Conservation (phyloP, 2,329 filamentous ascomycete species). For the Aureobasidium sp. region DNA sequence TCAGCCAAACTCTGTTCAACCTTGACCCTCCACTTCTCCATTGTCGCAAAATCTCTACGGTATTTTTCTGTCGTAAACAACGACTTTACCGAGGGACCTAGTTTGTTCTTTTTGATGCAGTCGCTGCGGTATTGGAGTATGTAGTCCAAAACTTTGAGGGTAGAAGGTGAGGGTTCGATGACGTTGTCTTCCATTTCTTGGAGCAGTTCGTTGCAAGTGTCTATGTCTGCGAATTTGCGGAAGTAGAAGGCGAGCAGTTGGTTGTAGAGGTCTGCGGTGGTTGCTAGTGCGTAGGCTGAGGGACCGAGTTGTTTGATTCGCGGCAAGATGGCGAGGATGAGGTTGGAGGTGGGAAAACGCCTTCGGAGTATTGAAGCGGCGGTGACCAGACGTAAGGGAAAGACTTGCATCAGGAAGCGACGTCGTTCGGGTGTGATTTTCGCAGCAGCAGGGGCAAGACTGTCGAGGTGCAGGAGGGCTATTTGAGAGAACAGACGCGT, state of each 20-base stretch:
- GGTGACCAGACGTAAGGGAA: conserved; percentile 51
- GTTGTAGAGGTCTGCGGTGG: conserved; percentile 62
- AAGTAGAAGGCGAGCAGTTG: conserved; percentile 55
- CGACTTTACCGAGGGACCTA: conserved; percentile 15
- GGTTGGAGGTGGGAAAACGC: conserved; percentile 52
- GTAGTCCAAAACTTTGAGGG: conserved; percentile 31
- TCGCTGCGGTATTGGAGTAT: conserved; percentile 24
- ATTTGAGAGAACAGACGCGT: conserved; percentile 49
- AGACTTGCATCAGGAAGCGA: conserved; percentile 52
- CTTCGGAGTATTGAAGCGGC: conserved; percentile 50
- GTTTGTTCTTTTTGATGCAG: conserved; percentile 18
- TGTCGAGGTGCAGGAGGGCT: conserved; percentile 13
- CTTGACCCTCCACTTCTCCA: conserved; percentile 14
- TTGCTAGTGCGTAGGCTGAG: conserved; percentile 63
- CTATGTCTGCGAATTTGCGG: conserved; percentile 50
- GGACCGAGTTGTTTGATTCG: conserved; percentile 60
- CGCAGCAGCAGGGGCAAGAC: not conserved
- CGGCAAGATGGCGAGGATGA: conserved; percentile 55
- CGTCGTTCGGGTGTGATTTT: not conserved
- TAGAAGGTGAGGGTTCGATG: conserved; percentile 30
- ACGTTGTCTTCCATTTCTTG: conserved; percentile 25
- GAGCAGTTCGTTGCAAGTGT: conserved; percentile 47
- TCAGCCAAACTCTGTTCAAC: not conserved
- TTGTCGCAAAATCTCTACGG: conserved; percentile 22
- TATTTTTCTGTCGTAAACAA: conserved; percentile 30